Evolutionary conservation across 1,284 basidiomycete species (phyloP).

Genomic region (Tylopilus sp.): DNA sequence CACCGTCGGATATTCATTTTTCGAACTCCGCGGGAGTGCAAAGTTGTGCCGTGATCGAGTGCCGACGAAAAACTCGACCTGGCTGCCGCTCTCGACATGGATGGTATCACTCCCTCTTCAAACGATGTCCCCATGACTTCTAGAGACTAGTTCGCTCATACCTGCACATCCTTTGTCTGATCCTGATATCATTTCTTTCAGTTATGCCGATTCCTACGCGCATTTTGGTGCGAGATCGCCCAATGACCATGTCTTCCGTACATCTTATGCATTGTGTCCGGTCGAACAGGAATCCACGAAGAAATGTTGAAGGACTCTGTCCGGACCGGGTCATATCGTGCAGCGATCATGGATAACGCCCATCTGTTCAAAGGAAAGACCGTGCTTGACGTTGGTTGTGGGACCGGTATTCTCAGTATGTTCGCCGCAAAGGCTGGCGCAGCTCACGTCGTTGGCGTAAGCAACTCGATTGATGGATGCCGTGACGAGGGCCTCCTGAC

Average conservation of each 20-base stretch:
- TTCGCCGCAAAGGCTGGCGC: conserved; percentile 98
- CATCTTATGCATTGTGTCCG: conserved; percentile 9
- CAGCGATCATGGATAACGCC: conserved; percentile 91
- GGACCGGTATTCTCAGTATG: conserved; percentile 98
- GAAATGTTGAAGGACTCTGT: conserved; percentile 99
- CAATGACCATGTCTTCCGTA: not conserved
- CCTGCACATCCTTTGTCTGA: conserved; percentile 23
- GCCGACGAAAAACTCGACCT: not conserved
- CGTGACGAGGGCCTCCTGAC: conserved; percentile 7
- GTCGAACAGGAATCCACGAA: conserved; percentile 80
- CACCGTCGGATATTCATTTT: too few relatives aligned
- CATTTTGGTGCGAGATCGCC: conserved; percentile 72
- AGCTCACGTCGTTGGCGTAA: conserved; percentile 88
- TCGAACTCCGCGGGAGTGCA: too few relatives aligned
- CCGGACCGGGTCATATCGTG: conserved; percentile 92
- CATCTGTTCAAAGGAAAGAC: conserved; percentile 96
- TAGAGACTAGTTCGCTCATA: conserved; percentile 69
- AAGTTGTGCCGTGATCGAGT: not conserved
- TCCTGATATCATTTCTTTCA: conserved; percentile 38
- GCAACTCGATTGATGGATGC: conserved; percentile 26
- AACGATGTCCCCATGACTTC: conserved; percentile 59
- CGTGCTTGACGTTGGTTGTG: conserved; percentile 97
- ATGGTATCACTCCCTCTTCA: conserved; percentile 33
- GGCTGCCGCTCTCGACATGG: conserved; percentile 36
- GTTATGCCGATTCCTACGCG: conserved; percentile 89